Conservation (phyloP, 73 alveolate genomes). For the Symbiodinium natans region DNA sequence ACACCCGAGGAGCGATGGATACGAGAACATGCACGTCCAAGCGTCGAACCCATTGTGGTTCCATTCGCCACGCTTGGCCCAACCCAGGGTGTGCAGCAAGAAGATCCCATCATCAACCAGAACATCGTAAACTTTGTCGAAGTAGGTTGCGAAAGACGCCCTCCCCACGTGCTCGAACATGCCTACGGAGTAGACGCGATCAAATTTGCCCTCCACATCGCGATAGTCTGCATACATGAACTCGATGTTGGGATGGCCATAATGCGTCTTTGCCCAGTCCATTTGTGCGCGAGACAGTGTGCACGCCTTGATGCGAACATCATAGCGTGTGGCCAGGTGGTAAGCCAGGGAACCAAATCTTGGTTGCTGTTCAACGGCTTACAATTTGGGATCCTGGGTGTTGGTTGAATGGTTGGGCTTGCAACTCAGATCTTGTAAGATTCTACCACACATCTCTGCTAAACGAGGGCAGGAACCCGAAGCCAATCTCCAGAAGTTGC, state of each 20-base stretch:
- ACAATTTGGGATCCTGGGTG: background rate
- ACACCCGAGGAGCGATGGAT: too few species aligned
- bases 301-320: constrained; percentile 56
- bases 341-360: constrained; percentile 44
- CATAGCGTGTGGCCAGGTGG: constrained; percentile 49
- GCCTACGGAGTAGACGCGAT: constrained; percentile 70
- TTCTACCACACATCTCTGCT: background rate
- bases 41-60: constrained; percentile 58
- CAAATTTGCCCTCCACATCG: constrained; percentile 46
- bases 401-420: too few species aligned
- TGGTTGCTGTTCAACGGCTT: background rate
- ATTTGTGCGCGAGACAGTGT: constrained; percentile 59
- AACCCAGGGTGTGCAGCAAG: constrained; percentile 60
- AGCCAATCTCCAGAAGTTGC: constrained; percentile 62
- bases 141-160: constrained; percentile 63
- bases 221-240: constrained; percentile 66
- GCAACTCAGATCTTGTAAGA: background rate
- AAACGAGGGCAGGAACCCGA: background rate
- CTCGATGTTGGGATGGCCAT: constrained; percentile 81
- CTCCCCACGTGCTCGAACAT: constrained; percentile 86
- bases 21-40: too few species aligned
- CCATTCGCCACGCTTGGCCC: constrained; percentile 90
- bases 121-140: constrained; percentile 41
- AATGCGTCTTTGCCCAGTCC: constrained; percentile 60
- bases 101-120: constrained; percentile 49